Percentiles rank a stretch among this genome's conserved stretches.
Evolutionary conservation across 495 filamentous ascomycete species (phyloP).

Genomic region (Cenococcum geophilum): DNA sequence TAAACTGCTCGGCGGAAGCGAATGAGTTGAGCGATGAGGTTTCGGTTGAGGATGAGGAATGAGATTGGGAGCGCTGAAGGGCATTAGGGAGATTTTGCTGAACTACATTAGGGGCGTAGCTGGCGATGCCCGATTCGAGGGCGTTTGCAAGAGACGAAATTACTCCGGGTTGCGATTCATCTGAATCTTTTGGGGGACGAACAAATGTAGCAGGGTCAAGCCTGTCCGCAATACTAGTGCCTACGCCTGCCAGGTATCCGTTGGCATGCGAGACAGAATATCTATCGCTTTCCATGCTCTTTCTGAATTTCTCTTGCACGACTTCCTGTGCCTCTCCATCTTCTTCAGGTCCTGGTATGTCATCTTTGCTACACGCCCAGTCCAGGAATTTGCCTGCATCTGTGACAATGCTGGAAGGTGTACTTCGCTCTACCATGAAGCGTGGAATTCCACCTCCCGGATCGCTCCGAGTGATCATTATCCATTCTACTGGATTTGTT

Average conservation of each 20-base stretch:
- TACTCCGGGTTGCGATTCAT: constrained; percentile 1
- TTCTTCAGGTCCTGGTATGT: constrained; percentile 39
- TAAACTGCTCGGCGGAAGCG: constrained; percentile 36
- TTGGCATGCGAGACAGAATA: constrained; percentile 25
- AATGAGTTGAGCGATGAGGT: constrained; percentile 33
- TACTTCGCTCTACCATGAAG: constrained; percentile 92
- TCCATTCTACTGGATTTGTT: constrained; percentile 77
- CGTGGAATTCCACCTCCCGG: constrained; percentile 87
- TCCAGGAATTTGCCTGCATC: constrained; percentile 83
- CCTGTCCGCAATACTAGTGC: constrained; percentile 24
- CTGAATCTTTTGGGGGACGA: constrained; percentile 6
- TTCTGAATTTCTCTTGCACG: constrained; percentile 17
- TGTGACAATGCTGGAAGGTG: constrained; percentile 70
- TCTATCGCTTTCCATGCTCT: constrained; percentile 16
- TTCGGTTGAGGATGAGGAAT: constrained; percentile 13
- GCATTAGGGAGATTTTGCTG: constrained; percentile 7
- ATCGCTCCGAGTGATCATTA: constrained; percentile 93
- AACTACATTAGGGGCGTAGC: constrained; percentile 3
- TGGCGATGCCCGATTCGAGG: constrained; percentile 14
- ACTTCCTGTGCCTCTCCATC: constrained; percentile 25
- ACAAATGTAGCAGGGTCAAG: constrained; percentile 7
- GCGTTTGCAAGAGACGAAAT: constrained; percentile 13
- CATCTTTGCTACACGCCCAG: constrained; percentile 63
- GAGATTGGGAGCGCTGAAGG: constrained; percentile 17
- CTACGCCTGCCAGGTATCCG: constrained; percentile 27